Conservation (phyloP, 805 yeast species). For the Lipomyces sp. region DNA sequence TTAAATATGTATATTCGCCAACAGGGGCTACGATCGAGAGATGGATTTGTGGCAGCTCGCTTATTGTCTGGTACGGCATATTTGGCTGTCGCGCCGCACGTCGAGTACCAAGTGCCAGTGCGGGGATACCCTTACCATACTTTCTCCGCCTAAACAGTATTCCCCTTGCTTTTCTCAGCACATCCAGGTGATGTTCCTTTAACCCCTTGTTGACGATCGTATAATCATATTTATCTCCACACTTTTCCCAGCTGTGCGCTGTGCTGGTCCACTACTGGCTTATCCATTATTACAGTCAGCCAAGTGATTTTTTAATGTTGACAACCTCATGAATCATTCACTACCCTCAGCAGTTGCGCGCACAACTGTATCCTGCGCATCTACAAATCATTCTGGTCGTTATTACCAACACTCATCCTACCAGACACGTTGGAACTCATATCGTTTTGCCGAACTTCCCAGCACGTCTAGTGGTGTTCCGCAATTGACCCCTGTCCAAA, state of each 20-base stretch:
- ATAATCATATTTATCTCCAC: neutral
- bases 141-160: neutral
- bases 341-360: neutral
- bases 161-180: neutral
- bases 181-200: neutral
- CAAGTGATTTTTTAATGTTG: too few species aligned
- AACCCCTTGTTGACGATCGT: neutral
- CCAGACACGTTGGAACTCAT: neutral
- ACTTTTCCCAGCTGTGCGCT: neutral
- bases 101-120: neutral
- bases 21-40: neutral
- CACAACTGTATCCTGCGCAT: neutral
- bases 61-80: neutral
- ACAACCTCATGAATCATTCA: neutral
- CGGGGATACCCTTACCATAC: too few species aligned
- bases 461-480: neutral
- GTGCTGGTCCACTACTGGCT: neutral
- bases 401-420: constrained; percentile 1
- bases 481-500: constrained; percentile 11
- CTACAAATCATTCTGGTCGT: neutral
- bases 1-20: too few species aligned
- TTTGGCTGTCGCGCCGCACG: constrained; percentile 5
- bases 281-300: too few species aligned
- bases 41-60: neutral
- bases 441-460: neutral